Evolutionary conservation across 345 rosid genomes (phyloP), one percentile per base, ranked within the genome.

Genomic region (Citropsis articulata): DNA sequence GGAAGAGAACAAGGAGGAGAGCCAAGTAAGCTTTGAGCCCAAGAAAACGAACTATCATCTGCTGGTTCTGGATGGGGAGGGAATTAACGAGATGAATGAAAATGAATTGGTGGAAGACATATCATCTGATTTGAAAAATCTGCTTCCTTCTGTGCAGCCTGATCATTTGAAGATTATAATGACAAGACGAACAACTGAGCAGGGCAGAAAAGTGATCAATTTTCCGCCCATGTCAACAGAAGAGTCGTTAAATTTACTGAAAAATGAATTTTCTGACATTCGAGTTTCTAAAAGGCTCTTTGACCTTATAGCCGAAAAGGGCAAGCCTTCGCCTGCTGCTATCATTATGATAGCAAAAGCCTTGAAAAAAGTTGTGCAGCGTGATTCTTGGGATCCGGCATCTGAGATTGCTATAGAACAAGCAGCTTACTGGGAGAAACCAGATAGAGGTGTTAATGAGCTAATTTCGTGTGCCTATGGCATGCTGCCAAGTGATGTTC

Each of bases 41-140:
- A 38, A 38, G 42, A 33, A 16, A 14, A 71, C 12, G 74, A 59
- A 35, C 24, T 84, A 48, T 72, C 75, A 88, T 83, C 48, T 90
- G 10, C 69, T 89, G 59, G 78, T 89, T 73, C 75, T 88, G 80
- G 89, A 88, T 56, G 45, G 13, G 45, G 90, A 81, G 72, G 88
- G 84, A 72, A 83, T 77, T 25, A 73, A 33, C 3, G 40, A 62
- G 27, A 25, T 66, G 48, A 75, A 27, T 4, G 81, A 78, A 36
- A 21, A 72, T 1, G 9, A 8, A 60, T 31, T 81, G 28, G 5
- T 4, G 33, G 4, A 21, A 3, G n/a, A 75, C 69, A 79, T 4
- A 14, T 5, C 4, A 27, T 0, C 28, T 14, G 4, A 18, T 7
- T 2, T 57, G 24, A 3, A 27, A 42, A 0, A 4, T 9, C 40